Evolutionary conservation across 116 monocot genomes (phyloP).

Genomic region (Trichopus zeylanicus): DNA sequence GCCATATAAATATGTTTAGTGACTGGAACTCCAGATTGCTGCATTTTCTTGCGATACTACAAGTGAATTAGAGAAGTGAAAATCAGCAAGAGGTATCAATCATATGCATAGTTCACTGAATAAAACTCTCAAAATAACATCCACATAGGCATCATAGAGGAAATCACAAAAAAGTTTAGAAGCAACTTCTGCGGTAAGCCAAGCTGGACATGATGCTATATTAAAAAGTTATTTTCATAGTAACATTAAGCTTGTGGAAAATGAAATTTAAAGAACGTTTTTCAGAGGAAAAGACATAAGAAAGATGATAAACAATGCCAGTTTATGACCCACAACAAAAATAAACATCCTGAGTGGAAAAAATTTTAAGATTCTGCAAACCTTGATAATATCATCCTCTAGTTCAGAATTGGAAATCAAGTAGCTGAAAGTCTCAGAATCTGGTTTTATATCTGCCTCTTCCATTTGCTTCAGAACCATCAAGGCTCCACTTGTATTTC

Average conservation of each 20-base stretch:
- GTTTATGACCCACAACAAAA: too few species aligned
- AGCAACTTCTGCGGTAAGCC: too few species aligned
- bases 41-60: slow-evolving; percentile 70
- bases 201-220: too few species aligned
- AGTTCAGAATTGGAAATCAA: slow-evolving; percentile 60
- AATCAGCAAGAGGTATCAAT: background rate
- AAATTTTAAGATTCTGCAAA: slow-evolving; percentile 14
- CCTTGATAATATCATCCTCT: slow-evolving; percentile 71
- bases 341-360: too few species aligned
- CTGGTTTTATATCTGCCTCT: slow-evolving; percentile 60
- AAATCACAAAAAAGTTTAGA: too few species aligned
- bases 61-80: slow-evolving; percentile 5
- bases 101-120: background rate
- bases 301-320: too few species aligned
- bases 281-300: too few species aligned
- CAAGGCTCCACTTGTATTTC: slow-evolving; percentile 40
- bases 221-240: too few species aligned
- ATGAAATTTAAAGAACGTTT: too few species aligned
- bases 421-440: slow-evolving; percentile 90
- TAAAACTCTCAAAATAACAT: too few species aligned
- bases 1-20: slow-evolving; percentile 61
- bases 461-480: slow-evolving; percentile 72
- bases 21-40: slow-evolving; percentile 28
- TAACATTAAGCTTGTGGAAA: too few species aligned
- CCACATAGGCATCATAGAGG: too few species aligned